Conservation (phyloP, 768 basidiomycete species). For the Rhizopogon vinicolor region DNA sequence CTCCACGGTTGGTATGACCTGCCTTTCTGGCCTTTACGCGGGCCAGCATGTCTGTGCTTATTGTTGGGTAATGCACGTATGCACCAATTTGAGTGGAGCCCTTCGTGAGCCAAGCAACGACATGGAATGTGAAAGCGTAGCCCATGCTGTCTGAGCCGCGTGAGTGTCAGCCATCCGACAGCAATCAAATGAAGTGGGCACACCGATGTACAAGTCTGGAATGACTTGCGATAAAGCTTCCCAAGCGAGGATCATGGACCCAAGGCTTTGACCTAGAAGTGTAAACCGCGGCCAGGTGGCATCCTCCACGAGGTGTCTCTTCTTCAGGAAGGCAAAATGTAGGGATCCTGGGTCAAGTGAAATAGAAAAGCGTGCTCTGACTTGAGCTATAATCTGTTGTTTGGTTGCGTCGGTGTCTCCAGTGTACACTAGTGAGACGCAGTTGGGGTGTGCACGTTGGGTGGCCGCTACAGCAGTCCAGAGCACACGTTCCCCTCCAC, state of each 20-base stretch:
- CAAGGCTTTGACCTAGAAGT: slow-evolving; percentile 85
- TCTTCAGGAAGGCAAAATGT: slow-evolving; percentile 77
- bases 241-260: slow-evolving; percentile 78
- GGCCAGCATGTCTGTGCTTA: slow-evolving; percentile 89
- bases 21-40: slow-evolving; percentile 61
- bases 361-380: slow-evolving; percentile 84
- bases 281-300: slow-evolving; percentile 87
- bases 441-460: slow-evolving; percentile 60
- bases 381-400: slow-evolving; percentile 74
- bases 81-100: slow-evolving; percentile 73
- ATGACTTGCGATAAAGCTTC: slow-evolving; percentile 77
- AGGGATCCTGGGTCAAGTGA: slow-evolving; percentile 56
- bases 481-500: slow-evolving; percentile 93
- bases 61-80: slow-evolving; percentile 96
- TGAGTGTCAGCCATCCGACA: slow-evolving; percentile 6
- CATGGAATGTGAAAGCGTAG: slow-evolving; percentile 89
- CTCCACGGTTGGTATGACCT: slow-evolving; percentile 62
- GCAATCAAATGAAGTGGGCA: slow-evolving; percentile 9
- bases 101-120: slow-evolving; percentile 52
- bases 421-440: slow-evolving; percentile 80
- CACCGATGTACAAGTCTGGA: slow-evolving; percentile 91
- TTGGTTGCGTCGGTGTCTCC: slow-evolving; percentile 84
- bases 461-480: slow-evolving; percentile 85
- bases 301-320: slow-evolving; percentile 73
- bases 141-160: slow-evolving; percentile 85